Evolutionary conservation across 1,139 yeast genomes (phyloP).

Genomic region (Arxiozyma telluris): DNA sequence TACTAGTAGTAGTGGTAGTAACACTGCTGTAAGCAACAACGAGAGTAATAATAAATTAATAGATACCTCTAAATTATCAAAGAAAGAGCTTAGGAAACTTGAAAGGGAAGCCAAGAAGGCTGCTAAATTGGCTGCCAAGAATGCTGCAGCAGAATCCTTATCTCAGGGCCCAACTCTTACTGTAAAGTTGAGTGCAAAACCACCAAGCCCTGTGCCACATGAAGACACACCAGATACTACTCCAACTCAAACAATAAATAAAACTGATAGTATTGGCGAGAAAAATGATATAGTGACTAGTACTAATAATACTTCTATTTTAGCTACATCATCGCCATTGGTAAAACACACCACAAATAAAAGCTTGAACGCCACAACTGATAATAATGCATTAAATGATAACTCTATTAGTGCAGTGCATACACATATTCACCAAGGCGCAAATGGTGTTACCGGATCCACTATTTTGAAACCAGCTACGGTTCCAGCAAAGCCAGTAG

Average conservation of each 20-base stretch:
- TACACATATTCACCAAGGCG: conserved; percentile 28
- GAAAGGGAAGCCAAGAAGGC: conserved; percentile 32
- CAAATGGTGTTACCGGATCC: conserved; percentile 27
- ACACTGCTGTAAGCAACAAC: conserved; percentile 1
- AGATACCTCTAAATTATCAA: conserved; percentile 25
- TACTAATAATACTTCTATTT: neutral
- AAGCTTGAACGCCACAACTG: conserved; percentile 9
- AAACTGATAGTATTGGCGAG: conserved; percentile 6
- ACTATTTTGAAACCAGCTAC: conserved; percentile 58
- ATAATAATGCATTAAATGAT: neutral
- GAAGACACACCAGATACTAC: neutral
- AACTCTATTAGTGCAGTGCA: conserved; percentile 13
- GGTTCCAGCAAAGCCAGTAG: conserved; percentile 54
- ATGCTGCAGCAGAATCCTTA: conserved; percentile 24
- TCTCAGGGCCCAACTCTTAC: conserved; percentile 15
- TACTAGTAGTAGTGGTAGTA: conserved; percentile 2
- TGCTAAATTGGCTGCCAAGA: conserved; percentile 26
- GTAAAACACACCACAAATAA: conserved; percentile 12
- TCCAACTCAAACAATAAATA: neutral
- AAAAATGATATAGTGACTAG: neutral
- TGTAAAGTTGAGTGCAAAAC: conserved; percentile 9
- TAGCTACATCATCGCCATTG: conserved; percentile 5
- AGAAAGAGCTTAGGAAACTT: conserved; percentile 28
- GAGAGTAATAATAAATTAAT: neutral
- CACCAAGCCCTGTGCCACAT: conserved; percentile 5